Base-by-base conservation (phyloP, 768 basidiomycete species). In the Termitomyces sp. region DNA sequence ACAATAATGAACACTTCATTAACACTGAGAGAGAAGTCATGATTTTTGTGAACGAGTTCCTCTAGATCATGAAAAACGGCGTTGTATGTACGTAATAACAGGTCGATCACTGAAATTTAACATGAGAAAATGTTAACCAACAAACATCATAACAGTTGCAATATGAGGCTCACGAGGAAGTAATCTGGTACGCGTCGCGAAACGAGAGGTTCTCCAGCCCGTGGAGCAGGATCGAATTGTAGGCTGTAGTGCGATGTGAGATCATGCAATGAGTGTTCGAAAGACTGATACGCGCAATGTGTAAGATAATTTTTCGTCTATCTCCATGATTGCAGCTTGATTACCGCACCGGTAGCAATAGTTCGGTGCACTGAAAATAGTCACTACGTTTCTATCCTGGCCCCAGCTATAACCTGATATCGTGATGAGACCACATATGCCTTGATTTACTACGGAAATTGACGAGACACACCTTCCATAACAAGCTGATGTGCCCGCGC, bases 281-380 rank as follows among this genome's bases (percentile, higher is more conserved):
- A 47, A 54, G 52, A 33, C 13, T 33, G 45, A 22, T n/a, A 82
- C 89, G 52, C 65, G 91, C 90, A 92, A 92, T 76, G 88, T 92
- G 74, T 92, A 93, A 55, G 90, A 91, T 85, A 92, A 79, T 82
- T 94, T 94, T 85, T 94, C 92, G 75, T 99, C 97, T 73, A 99
- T 97, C 74, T 99, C 97, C 87, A 99, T 96, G 72, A 99, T 99
- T 51, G 97, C 97, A 55, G 97, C 97, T 69, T 98, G 97, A 72
- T 99, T 99, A 54, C 97, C 97, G 71, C 97, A 99, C 71, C 97
- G 83, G 79, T 99, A 99, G 76, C 96, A 99, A 74, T 98, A 99
- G 76, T 99, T 99, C 44, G 97, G 97, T 64, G 97, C 97, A 63
- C 95, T 98, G 80, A 98, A 99, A 70, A 99, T 98, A 44, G 96